phyloP scores from a whole-genome alignment of 108 stramenopile genomes.

The Stephanodiscus minutulus region DNA sequence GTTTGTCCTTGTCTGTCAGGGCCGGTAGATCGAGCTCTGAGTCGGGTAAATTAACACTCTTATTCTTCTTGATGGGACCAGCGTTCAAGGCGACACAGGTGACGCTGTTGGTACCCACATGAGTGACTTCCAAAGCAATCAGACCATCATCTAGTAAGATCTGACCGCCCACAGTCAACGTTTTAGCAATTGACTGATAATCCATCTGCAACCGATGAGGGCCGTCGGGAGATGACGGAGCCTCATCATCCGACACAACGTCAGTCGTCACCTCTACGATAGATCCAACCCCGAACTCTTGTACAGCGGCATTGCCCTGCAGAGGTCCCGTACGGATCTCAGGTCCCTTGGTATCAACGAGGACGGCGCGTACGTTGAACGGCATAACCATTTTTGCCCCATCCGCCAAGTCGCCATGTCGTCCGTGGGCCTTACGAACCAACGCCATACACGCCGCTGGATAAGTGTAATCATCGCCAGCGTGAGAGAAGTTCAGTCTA shows the following conservation, averaged over 20 bases:
- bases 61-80: slow-evolving; percentile 77
- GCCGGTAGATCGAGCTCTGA: slow-evolving; percentile 81
- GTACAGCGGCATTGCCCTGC: slow-evolving; percentile 62
- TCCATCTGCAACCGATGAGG: slow-evolving; percentile 69
- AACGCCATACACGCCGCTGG: slow-evolving; percentile 52
- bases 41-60: slow-evolving; percentile 87
- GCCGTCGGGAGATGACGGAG: slow-evolving; percentile 52
- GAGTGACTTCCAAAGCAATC: slow-evolving; percentile 71
- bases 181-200: slow-evolving; percentile 76
- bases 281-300: slow-evolving; percentile 54
- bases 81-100: slow-evolving; percentile 62
- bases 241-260: slow-evolving; percentile 48
- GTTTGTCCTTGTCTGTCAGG: slow-evolving; percentile 85
- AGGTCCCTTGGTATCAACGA: slow-evolving; percentile 91
- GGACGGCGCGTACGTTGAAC: slow-evolving; percentile 68
- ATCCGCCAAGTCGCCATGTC: slow-evolving; percentile 45
- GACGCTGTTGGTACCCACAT: slow-evolving; percentile 53
- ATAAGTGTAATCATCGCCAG: slow-evolving; percentile 62
- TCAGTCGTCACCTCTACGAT: slow-evolving; percentile 59
- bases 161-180: slow-evolving; percentile 56
- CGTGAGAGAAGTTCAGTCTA: slow-evolving; percentile 91
- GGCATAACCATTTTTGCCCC: slow-evolving; percentile 46
- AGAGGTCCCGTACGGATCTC: slow-evolving; percentile 89
- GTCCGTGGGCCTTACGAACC: slow-evolving; percentile 53
- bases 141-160: slow-evolving; percentile 87